Evolutionary conservation across 1,284 basidiomycete genomes (phyloP).

Genomic region (Ustilago tritici): DNA sequence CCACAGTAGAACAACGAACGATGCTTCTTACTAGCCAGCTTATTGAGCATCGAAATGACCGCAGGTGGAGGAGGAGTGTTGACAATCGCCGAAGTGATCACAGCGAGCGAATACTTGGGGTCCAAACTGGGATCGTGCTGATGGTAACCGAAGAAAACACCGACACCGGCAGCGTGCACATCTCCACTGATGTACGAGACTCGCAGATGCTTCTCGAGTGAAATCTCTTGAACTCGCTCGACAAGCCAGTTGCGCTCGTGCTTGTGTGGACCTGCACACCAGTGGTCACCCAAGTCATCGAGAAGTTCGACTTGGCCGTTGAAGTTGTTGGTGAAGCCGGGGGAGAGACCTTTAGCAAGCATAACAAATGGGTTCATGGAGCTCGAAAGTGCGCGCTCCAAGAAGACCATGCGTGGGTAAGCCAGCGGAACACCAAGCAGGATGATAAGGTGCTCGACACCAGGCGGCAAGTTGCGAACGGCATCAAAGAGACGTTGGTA

Average conservation of each 20-base stretch:
- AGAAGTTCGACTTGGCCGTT: conserved; percentile 69
- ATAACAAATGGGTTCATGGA: conserved; percentile 64
- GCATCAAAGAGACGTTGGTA: conserved; percentile 62
- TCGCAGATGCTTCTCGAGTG: conserved; percentile 60
- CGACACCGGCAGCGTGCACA: conserved; percentile 64
- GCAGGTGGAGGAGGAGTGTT: conserved; percentile 77
- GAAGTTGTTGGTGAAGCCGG: conserved; percentile 67
- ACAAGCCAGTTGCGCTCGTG: conserved; percentile 91
- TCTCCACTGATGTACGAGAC: conserved; percentile 66
- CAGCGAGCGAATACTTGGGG: conserved; percentile 64
- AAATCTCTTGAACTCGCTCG: conserved; percentile 72
- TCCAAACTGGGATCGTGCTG: conserved; percentile 60
- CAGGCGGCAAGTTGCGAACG: conserved; percentile 51
- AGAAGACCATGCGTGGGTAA: conserved; percentile 68
- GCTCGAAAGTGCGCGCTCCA: conserved; percentile 62
- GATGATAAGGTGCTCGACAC: conserved; percentile 67
- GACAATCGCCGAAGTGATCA: conserved; percentile 67
- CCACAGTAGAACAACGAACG: conserved; percentile 70
- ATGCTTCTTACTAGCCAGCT: conserved; percentile 84
- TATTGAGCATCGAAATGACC: conserved; percentile 83
- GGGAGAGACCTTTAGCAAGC: conserved; percentile 61
- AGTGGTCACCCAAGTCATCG: conserved; percentile 79
- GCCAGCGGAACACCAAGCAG: conserved; percentile 69
- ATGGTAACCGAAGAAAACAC: conserved; percentile 52
- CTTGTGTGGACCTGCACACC: conserved; percentile 75